Base-by-base conservation (phyloP, 176 grass and related monocot species). In the Triticum turgidum region DNA sequence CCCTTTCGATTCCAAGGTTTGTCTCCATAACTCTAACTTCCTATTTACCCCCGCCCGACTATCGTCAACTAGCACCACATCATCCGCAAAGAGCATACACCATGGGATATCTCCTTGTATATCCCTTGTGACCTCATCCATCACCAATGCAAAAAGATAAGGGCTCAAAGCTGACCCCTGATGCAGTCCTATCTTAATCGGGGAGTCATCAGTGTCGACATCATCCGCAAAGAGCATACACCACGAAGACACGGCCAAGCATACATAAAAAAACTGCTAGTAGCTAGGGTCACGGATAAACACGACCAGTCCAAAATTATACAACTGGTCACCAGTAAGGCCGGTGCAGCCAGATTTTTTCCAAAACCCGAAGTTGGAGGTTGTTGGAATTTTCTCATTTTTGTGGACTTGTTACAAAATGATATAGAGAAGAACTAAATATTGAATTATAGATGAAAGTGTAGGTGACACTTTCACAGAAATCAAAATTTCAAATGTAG, bases 221-320 rank as follows among this genome's bases (percentile, higher is more conserved):
- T 25, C 24, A 25, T 25, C 24, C 24, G 24, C 24, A 25, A 25
- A 25, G 24, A 25, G 24, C 24, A 25, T 25, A 25, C 24, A 25
- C 25, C 13, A 51, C 44, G 0, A 81, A 73, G 14, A 63, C 47
- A 83, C 45, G 39, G 21, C 25, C 76, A 75, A 84, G 59, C 39
- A 47, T 81, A 69, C 52, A 76, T n/a, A 9, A 9, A 61, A 68
- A 81, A 33, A 12, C 63, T 86, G 51, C n/a, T 77, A 72, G 24
- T 45, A 42, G 6, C 35, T 80, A 74, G 45, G 73, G 66, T 51
- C 47, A 52, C 0, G 45, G 45, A 20, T 76, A 21, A 63, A 63
- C 61, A 76, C 17, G 18, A 54, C 45, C 73, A 76, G 45, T 76
- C 30, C 73, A 76, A 76, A 76, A 56, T 33, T 56, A 77, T 77